Evolutionary conservation across 129 eudicot genomes (phyloP).

Genomic region (Flaveria trinervia): DNA sequence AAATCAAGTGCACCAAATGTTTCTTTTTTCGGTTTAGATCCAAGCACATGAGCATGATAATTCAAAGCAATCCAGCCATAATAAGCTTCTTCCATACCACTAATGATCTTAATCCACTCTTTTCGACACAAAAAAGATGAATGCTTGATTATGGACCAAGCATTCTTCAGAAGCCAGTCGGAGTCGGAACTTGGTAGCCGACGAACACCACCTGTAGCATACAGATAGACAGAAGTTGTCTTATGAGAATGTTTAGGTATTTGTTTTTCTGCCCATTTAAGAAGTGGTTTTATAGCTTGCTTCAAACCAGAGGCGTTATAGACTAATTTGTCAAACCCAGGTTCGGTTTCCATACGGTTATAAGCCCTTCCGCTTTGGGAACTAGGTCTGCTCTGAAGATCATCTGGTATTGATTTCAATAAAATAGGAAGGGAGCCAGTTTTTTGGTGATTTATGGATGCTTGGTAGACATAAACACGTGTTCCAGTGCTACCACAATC

Average conservation of each 20-base stretch:
- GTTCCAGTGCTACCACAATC: slow-evolving; percentile 99
- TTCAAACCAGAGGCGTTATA: slow-evolving; percentile 76
- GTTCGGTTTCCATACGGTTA: slow-evolving; percentile 95
- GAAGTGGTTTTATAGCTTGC: slow-evolving; percentile 76
- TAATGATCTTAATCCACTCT: slow-evolving; percentile 87
- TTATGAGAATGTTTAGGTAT: slow-evolving; percentile 79
- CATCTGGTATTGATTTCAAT: slow-evolving; percentile 78
- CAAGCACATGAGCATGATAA: slow-evolving; percentile 68
- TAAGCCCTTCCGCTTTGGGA: slow-evolving; percentile 79
- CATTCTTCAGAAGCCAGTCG: slow-evolving; percentile 77
- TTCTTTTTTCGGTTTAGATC: slow-evolving; percentile 66
- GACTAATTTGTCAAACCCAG: slow-evolving; percentile 89
- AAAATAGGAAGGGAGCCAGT: slow-evolving; percentile 60
- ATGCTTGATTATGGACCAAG: slow-evolving; percentile 71
- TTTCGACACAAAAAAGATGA: slow-evolving; percentile 74
- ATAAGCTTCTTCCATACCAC: slow-evolving; percentile 98
- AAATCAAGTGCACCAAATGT: slow-evolving; percentile 97
- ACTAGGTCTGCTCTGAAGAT: slow-evolving; percentile 54
- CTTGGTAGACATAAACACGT: slow-evolving; percentile 84
- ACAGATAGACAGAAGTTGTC: slow-evolving; percentile 76
- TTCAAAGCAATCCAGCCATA: slow-evolving; percentile 98
- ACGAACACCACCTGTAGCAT: slow-evolving; percentile 98
- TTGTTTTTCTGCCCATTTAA: slow-evolving; percentile 87
- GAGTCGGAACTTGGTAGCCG: slow-evolving; percentile 87
- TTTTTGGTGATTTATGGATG: slow-evolving; percentile 60